These are phyloP conservation scores for Hymenotorrendiella dingleyae DNA, from an alignment of 2,329 filamentous ascomycete genomes.

Conservation along the genomic window DNA sequence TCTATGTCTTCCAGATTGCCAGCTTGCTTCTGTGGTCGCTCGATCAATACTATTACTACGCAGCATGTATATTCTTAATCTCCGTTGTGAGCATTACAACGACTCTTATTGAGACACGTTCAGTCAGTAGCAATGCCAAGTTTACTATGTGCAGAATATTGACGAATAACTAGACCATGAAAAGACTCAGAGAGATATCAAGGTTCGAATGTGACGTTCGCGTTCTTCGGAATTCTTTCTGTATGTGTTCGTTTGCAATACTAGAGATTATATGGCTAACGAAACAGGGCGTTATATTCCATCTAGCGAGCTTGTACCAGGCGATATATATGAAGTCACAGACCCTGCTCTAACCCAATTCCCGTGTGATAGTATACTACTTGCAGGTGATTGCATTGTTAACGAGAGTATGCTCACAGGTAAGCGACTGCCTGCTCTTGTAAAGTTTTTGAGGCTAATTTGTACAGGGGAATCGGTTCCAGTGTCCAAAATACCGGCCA, in stretches of 20 bases:
- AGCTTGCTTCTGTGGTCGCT: slow-evolving; percentile 92
- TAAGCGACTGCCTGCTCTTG: slow-evolving; percentile 24
- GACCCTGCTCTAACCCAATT: slow-evolving; percentile 85
- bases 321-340: slow-evolving; percentile 94
- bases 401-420: slow-evolving; percentile 98
- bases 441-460: not conserved
- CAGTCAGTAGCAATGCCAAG: slow-evolving; percentile 44
- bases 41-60: slow-evolving; percentile 98
- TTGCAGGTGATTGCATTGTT: slow-evolving; percentile 94
- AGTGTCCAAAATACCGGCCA: slow-evolving; percentile 84
- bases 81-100: slow-evolving; percentile 87
- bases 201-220: slow-evolving; percentile 92
- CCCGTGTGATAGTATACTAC: slow-evolving; percentile 83
- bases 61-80: slow-evolving; percentile 88
- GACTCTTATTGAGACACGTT: slow-evolving; percentile 83
- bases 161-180: slow-evolving; percentile 63
- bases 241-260: slow-evolving; percentile 40
- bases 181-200: slow-evolving; percentile 81
- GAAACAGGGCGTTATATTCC: slow-evolving; percentile 69
- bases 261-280: slow-evolving; percentile 3
- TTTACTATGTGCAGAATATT: slow-evolving; percentile 6
- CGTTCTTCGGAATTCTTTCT: slow-evolving; percentile 90
- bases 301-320: slow-evolving; percentile 85
- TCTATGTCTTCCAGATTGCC: slow-evolving; percentile 96
- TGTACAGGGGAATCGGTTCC: slow-evolving; percentile 83